phyloP scores from a whole-genome alignment of 768 basidiomycete genomes.

The Terana coerulea region DNA sequence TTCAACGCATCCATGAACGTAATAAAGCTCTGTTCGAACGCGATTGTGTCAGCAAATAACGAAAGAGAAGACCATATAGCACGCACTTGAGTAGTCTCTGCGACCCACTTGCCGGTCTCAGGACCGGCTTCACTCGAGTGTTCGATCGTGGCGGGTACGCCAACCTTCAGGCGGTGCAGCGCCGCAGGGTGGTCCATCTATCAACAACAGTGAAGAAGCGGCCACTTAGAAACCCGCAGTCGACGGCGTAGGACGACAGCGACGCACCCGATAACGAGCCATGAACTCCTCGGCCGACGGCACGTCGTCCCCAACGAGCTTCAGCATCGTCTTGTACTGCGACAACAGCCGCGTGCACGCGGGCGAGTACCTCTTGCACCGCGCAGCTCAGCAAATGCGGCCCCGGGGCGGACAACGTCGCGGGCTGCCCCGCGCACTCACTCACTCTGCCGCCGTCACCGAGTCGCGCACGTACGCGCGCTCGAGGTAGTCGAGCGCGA shows the following conservation, averaged over 20 bases:
- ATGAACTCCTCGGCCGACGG: slow-evolving; percentile 88
- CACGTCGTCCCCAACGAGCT: slow-evolving; percentile 88
- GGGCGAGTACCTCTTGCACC: slow-evolving; percentile 81
- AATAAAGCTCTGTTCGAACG: slow-evolving; percentile 74
- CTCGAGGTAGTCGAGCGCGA: slow-evolving; percentile 91
- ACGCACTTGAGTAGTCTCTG: slow-evolving; percentile 90
- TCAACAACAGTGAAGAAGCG: neutral
- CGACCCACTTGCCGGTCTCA: slow-evolving; percentile 95
- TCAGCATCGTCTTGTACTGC: slow-evolving; percentile 97
- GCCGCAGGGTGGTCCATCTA: slow-evolving; percentile 95
- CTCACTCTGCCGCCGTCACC: slow-evolving; percentile 87
- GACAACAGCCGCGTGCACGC: slow-evolving; percentile 92
- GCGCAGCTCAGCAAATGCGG: slow-evolving; percentile 26
- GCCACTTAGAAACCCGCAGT: neutral
- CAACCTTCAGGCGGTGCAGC: slow-evolving; percentile 82
- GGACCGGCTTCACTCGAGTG: slow-evolving; percentile 90
- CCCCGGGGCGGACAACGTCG: neutral
- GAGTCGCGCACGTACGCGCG: slow-evolving; percentile 93
- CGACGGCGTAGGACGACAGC: neutral
- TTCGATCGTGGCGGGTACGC: slow-evolving; percentile 95
- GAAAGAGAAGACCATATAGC: neutral
- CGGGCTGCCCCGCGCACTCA: slow-evolving; percentile 20
- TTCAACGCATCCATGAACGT: slow-evolving; percentile 99
- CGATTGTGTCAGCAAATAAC: too few species aligned
- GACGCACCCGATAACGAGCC: slow-evolving; percentile 69